These are phyloP conservation scores for Leccinum subtestaceum DNA, from an alignment of 768 basidiomycete species.

Conservation along the genomic window DNA sequence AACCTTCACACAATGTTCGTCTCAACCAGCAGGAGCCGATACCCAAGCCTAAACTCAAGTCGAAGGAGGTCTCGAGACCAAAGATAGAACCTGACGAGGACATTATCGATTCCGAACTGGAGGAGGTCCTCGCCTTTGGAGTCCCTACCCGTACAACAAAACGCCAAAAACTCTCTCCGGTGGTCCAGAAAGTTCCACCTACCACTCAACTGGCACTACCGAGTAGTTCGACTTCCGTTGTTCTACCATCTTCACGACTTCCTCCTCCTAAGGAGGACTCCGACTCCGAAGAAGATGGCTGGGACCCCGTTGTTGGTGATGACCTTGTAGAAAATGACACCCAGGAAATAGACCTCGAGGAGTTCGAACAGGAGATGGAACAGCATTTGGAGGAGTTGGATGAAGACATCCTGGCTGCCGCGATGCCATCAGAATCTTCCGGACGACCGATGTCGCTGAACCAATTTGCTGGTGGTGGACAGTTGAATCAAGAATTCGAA, in stretches of 20 bases:
- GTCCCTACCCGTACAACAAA: slow-evolving; percentile 27
- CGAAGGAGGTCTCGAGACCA: slow-evolving; percentile 21
- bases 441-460: slow-evolving; percentile 49
- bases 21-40: slow-evolving; percentile 22
- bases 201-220: slow-evolving; percentile 40
- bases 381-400: slow-evolving; percentile 38
- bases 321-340: slow-evolving; percentile 27
- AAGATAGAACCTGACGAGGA: slow-evolving; percentile 23
- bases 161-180: slow-evolving; percentile 24
- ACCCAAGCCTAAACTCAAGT: slow-evolving; percentile 28
- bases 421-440: slow-evolving; percentile 34
- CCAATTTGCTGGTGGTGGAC: slow-evolving; percentile 45
- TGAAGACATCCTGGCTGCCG: slow-evolving; percentile 51
- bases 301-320: slow-evolving; percentile 44
- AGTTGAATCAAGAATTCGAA: slow-evolving; percentile 24
- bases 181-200: slow-evolving; percentile 16
- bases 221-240: slow-evolving; percentile 27
- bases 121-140: slow-evolving; percentile 50
- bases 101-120: slow-evolving; percentile 33
- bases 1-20: slow-evolving; percentile 24
- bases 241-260: slow-evolving; percentile 30
- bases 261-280: slow-evolving; percentile 32
- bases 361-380: slow-evolving; percentile 37
- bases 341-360: slow-evolving; percentile 36
- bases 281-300: slow-evolving; percentile 50